Evolutionary conservation across 768 basidiomycete genomes (phyloP).

Genomic region (Rhodotorula graminis): DNA sequence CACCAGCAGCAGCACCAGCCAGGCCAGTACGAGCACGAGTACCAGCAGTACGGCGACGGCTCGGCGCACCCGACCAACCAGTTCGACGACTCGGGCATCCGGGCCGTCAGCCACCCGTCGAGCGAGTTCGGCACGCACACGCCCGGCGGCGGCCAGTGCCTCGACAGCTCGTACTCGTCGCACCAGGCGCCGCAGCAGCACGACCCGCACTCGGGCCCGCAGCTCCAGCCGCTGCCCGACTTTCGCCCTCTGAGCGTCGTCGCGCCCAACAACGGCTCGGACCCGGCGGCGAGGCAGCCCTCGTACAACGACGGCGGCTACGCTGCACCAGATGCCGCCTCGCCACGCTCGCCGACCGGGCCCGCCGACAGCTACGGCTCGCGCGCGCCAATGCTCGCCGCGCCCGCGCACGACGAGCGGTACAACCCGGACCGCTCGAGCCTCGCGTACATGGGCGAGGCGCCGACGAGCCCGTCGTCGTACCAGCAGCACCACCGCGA

Average conservation of each 20-base stretch:
- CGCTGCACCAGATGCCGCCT: background rate
- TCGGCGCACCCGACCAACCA: background rate
- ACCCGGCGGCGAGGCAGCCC: too few relatives aligned
- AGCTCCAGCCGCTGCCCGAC: conserved; percentile 30
- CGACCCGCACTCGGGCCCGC: conserved; percentile 19
- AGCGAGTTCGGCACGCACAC: background rate
- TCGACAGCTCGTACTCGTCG: background rate
- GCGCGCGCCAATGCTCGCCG: conserved; percentile 8
- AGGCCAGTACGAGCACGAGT: background rate
- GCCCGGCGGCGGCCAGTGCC: background rate
- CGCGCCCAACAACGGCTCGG: background rate
- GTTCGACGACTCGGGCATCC: background rate
- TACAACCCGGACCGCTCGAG: conserved; percentile 21
- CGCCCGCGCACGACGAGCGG: conserved; percentile 1
- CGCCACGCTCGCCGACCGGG: background rate
- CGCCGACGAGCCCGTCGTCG: conserved; percentile 5
- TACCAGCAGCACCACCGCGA: background rate
- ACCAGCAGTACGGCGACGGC: background rate
- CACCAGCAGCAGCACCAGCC: conserved; percentile 32
- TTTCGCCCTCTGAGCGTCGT: conserved; percentile 22
- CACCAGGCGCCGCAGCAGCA: background rate
- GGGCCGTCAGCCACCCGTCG: background rate
- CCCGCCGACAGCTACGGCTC: conserved; percentile 13
- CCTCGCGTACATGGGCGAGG: conserved; percentile 38
- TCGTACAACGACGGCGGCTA: background rate